Base-by-base conservation (phyloP, 345 rosid genomes). In the Luvunga scandens region DNA sequence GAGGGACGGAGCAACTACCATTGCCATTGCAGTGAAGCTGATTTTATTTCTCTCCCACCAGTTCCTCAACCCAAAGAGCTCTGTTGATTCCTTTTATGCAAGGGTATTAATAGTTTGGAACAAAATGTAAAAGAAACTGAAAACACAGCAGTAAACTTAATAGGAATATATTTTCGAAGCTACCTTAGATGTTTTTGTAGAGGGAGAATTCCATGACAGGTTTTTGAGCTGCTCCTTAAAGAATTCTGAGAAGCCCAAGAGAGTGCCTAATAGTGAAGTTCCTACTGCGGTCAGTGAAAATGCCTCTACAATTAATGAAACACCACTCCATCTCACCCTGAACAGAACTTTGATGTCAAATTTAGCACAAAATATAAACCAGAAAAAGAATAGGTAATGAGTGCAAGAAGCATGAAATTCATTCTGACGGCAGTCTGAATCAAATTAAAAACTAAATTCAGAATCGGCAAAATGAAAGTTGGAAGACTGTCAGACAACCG, bases 231-330 rank as follows among this genome's bases (percentile, higher is more conserved):
- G 91, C 84, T 89, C 90, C 81, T 91, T 91, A 69, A 89, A 88
- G 86, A 91, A 91, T 85, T 89, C 91, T 13, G 86, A 89, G 81
- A 91, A 89, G 57, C 85, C 88, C 2, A 91, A 80, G 8, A 89
- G 92, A 24, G 88, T 88, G 63, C 94, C 92, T 21, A 86, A 77
- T 16, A 88, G 66, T 9, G 94, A 89, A 21, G 92, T 89, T 74
- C 90, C 94, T 34, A 89, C 77, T 16, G 94, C 94, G 9, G 89
- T 82, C 67, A 88, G 87, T 65, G 94, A 91, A 80, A 91, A 89
- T 38, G 91, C 86, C 80, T 88, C 89, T 36, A 91, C 87, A 91
- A 91, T 83, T 38, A 80, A 79, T 5, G 92, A 75, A 66, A 89
- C 70, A 30, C 94, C 92, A 8, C 81, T 65, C 94, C 92, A 85